phyloP scores from a whole-genome alignment of 1,284 basidiomycete species.

The Sanghuangporus sanghuang region DNA sequence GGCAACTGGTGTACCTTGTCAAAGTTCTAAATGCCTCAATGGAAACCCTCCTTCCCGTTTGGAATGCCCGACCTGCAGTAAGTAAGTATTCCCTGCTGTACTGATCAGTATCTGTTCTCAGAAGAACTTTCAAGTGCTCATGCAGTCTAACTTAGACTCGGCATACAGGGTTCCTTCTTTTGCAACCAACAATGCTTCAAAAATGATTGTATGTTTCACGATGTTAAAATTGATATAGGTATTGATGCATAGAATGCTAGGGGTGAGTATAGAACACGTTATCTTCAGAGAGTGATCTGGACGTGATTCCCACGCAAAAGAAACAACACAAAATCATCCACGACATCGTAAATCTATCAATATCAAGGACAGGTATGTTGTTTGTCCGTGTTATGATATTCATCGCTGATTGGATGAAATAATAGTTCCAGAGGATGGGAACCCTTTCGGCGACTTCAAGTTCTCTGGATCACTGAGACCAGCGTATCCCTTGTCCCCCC shows the following conservation, averaged over 20 bases:
- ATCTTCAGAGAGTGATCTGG: neutral
- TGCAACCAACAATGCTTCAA: slow-evolving; percentile 87
- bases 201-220: slow-evolving; percentile 57
- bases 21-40: slow-evolving; percentile 65
- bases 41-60: slow-evolving; percentile 71
- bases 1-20: slow-evolving; percentile 44
- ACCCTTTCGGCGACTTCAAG: slow-evolving; percentile 63
- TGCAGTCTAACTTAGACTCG: slow-evolving; percentile 44
- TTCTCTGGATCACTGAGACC: slow-evolving; percentile 74
- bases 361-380: slow-evolving; percentile 15
- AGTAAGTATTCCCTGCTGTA: slow-evolving; percentile 41
- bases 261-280: slow-evolving; percentile 34
- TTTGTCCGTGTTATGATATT: neutral
- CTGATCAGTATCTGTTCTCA: slow-evolving; percentile 5
- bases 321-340: slow-evolving; percentile 78
- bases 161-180: slow-evolving; percentile 78
- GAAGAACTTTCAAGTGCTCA: slow-evolving; percentile 17
- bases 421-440: slow-evolving; percentile 50
- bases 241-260: slow-evolving; percentile 26
- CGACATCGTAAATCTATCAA: slow-evolving; percentile 48
- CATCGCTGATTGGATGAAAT: neutral
- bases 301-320: slow-evolving; percentile 33
- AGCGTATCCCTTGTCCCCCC: slow-evolving; percentile 70
- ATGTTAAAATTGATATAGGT: neutral
- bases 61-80: slow-evolving; percentile 80